Base-by-base conservation (phyloP, 768 basidiomycete species). In the Auriscalpium orientale region DNA sequence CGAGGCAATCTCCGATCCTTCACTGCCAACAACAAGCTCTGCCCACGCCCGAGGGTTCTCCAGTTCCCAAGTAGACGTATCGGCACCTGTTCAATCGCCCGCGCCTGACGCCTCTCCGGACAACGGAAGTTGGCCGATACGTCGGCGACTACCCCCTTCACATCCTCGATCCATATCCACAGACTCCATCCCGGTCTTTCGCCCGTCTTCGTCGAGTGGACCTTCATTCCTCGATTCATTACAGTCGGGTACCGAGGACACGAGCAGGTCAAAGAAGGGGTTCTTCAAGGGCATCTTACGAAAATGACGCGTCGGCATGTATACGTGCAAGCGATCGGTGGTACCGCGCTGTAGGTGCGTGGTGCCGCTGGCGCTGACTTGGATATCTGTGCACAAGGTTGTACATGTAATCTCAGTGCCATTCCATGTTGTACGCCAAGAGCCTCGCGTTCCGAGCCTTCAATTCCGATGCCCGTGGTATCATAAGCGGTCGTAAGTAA, bases 151-250 rank as follows among this genome's bases (percentile, higher is more conserved):
- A 21, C 65, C 65, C 48, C 58, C 71, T 28, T 35, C 54, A 8
- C 79, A 77, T 54, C 65, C 72, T 9, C 80, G 79, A 64, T 82
- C 81, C 7, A 70, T 77, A 54, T 85, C 84, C 4, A 73, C 77
- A 0, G 84, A 84, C 58, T 81, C 81, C 7, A 68, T 80, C 10
- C 74, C 79, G n/a, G 70, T 36, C 33, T 54, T 43, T n/a, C 37
- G 49, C 11, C 49, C 50, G 7, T 44, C 28, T 46, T 37, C 49
- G 13, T 16, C 50, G 15, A 22, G 18, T 22, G 18, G 20, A 15
- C n/a, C 50, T n/a, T 22, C 50, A 10, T 38, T n/a, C 16, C 33
- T 51, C 11, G 36, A 51, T 20, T n/a, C 33, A n/a, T 22, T 18
- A 8, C 16, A 20, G n/a, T 16, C 33, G 8, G 21, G 50, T 20